Evolutionary conservation across 108 stramenopile species (phyloP).

Genomic region (Nitzschia sp.): DNA sequence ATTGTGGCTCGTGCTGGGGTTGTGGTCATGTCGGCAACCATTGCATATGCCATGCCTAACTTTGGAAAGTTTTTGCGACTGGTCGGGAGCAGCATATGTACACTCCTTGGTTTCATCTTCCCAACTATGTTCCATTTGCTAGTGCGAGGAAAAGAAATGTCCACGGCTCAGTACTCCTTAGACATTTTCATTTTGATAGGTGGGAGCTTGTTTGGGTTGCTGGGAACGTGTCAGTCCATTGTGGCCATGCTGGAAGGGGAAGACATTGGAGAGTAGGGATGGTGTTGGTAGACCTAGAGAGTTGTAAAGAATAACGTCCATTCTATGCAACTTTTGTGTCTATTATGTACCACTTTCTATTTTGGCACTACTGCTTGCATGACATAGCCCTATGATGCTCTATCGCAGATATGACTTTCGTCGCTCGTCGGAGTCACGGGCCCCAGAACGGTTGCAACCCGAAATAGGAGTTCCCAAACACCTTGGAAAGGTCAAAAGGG

Average conservation of each 20-base stretch:
- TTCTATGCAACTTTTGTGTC: too few relatives aligned
- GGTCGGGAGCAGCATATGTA: slow-evolving; percentile 75
- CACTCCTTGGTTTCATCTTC: slow-evolving; percentile 69
- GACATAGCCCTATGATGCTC: too few relatives aligned
- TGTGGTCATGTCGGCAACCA: slow-evolving; percentile 51
- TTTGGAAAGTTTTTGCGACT: slow-evolving; percentile 74
- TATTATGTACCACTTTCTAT: too few relatives aligned
- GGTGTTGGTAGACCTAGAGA: not conserved
- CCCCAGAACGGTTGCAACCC: slow-evolving; percentile 28
- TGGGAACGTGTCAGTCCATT: slow-evolving; percentile 64
- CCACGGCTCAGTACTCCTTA: slow-evolving; percentile 38
- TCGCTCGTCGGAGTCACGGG: not conserved
- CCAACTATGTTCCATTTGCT: slow-evolving; percentile 65
- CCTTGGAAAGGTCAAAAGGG: not conserved
- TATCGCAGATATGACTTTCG: too few relatives aligned
- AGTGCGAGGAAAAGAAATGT: slow-evolving; percentile 52
- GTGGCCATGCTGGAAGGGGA: slow-evolving; percentile 42
- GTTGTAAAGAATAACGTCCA: too few relatives aligned
- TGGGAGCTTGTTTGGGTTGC: slow-evolving; percentile 54
- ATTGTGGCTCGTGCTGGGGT: slow-evolving; percentile 35
- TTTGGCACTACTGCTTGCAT: too few relatives aligned
- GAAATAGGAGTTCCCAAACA: slow-evolving; percentile 20
- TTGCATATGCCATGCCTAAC: slow-evolving; percentile 64
- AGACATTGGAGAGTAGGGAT: not conserved
- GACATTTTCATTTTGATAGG: slow-evolving; percentile 51